Evolutionary conservation across 2,329 filamentous ascomycete genomes (phyloP), one percentile per base, ranked within the genome.

Genomic region (Alternaria dauci): DNA sequence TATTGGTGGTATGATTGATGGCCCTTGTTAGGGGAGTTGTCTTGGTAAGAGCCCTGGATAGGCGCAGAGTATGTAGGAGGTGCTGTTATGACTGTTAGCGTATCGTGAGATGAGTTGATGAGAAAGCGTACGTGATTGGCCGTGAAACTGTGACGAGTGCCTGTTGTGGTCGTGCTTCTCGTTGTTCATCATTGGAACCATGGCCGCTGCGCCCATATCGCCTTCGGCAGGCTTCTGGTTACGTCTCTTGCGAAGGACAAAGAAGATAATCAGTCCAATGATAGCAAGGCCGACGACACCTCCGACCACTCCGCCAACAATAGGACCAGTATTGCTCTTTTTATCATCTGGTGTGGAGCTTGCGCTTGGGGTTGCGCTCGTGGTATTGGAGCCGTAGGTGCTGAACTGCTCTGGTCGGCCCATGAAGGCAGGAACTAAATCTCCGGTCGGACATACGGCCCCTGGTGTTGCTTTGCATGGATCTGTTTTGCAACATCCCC

Each of bases 221-320:
- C 50, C 42, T 18, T 54, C 34, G 3, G 50, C 12, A 23, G 41
- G 18, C n/a, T 60, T 52, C 30, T 62, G 47, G 28, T 59, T 62
- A 4, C 55, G 59, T 41, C 59, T 70, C 38, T 63, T 65, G 20
- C 68, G 70, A 32, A 68, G 62, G 18, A 72, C 52, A 42, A 69
- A 65, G 56, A 72, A 72, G 32, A 72, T 59, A 3, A 75, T 26
- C 2, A 70, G 25, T n/a, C 65, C 68, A 20, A 74, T 69, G n/a
- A 75, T 62, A 8, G 67, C 60, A 20, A 71, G 59, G 6, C 48
- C 70, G 4, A 68, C 50, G 3, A 64, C 71, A 30, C 72, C 75
- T 42, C 73, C 75, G 4, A 74, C 71, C 2, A 67, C 71, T 5
- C 69, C 73, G 23, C 75, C 75, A 25, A 66, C 67, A 6, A 76